Evolutionary conservation across 805 yeast species (phyloP).

Genomic region (Ogataea parapolymorpha): DNA sequence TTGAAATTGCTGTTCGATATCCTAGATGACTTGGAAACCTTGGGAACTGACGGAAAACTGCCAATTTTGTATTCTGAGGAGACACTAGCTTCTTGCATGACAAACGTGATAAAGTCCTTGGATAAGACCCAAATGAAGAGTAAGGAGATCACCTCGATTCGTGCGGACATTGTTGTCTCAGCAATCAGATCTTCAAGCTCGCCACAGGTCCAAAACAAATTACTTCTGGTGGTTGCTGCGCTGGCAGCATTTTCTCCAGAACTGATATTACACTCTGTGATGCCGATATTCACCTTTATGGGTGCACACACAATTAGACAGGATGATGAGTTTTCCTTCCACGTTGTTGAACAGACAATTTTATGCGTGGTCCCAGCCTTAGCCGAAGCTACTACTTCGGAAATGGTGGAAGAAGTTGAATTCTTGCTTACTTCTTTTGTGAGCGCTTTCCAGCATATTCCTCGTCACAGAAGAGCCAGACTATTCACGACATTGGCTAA

Average conservation of each 20-base stretch:
- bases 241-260: conserved; percentile 89
- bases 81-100: conserved; percentile 82
- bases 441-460: conserved; percentile 94
- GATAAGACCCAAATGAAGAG: conserved; percentile 37
- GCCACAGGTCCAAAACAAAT: conserved; percentile 91
- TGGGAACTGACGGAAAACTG: conserved; percentile 86
- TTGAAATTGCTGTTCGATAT: conserved; percentile 48
- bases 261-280: conserved; percentile 86
- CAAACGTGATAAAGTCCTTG: conserved; percentile 58
- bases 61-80: conserved; percentile 93
- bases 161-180: conserved; percentile 89
- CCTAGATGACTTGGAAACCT: conserved; percentile 71
- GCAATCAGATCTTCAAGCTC: conserved; percentile 85
- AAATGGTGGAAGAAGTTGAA: conserved; percentile 65
- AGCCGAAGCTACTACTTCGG: conserved; percentile 44
- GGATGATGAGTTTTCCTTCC: conserved; percentile 92
- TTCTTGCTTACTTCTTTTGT: conserved; percentile 83
- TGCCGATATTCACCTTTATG: conserved; percentile 99
- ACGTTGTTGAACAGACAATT: conserved; percentile 90
- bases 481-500: conserved; percentile 73
- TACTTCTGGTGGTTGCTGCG: conserved; percentile 80
- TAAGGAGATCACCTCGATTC: conserved; percentile 58
- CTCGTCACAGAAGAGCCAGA: conserved; percentile 91
- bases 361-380: conserved; percentile 88
- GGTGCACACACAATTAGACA: conserved; percentile 96